A percentile compares a stretch with the other conserved stretches of the same genome.
Evolutionary conservation across 371 early-diverging fungal species (phyloP).

Genomic region (Mycotypha africana): DNA sequence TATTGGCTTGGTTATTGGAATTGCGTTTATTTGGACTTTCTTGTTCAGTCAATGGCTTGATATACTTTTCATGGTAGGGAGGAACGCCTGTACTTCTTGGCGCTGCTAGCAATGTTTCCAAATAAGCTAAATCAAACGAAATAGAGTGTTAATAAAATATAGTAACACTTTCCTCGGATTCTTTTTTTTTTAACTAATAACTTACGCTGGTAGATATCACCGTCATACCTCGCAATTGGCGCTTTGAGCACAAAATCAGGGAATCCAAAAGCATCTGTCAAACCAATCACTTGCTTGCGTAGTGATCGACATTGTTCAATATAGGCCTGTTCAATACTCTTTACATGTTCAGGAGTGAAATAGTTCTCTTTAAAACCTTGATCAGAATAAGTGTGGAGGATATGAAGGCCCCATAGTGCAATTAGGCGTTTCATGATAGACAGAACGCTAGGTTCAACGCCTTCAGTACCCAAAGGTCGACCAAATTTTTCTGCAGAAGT

Average conservation of each 20-base stretch:
- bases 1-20: no score
- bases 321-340: conserved; percentile 28
- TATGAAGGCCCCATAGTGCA: conserved; percentile 33
- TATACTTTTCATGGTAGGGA: conserved; percentile 32
- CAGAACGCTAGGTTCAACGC: conserved; percentile 13
- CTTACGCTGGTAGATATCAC: conserved; percentile 54
- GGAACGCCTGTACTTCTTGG: conserved; percentile 30
- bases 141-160: neutral
- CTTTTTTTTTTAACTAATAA: neutral
- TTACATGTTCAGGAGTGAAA: conserved; percentile 40
- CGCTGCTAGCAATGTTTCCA: conserved; percentile 32
- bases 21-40: neutral
- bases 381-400: conserved; percentile 38
- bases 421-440: conserved; percentile 30
- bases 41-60: conserved; percentile 34
- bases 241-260: conserved; percentile 66
- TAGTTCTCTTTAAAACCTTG: conserved; percentile 51
- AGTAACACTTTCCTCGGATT: neutral
- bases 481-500: conserved; percentile 27
- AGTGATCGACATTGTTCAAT: conserved; percentile 38
- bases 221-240: conserved; percentile 61
- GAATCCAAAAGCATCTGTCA: conserved; percentile 56
- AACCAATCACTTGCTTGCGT: conserved; percentile 54
- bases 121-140: conserved; percentile 36
- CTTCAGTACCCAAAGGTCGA: conserved; percentile 19